Conservation (phyloP, 2,329 filamentous ascomycete genomes). For the Zymoseptoria pseudotritici region DNA sequence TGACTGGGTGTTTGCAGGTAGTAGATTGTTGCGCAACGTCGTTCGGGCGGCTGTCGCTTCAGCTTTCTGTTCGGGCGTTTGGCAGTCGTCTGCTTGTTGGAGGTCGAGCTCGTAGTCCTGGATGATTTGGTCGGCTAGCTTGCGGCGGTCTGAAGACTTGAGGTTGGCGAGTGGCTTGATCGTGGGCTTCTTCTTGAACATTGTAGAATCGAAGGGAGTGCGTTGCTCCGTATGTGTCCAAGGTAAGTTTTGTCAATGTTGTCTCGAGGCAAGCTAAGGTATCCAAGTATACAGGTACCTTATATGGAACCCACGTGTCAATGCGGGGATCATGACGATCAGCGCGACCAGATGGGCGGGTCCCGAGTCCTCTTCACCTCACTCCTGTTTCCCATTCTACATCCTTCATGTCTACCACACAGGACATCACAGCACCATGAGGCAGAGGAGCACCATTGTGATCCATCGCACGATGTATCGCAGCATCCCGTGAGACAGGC, state of each 20-base stretch:
- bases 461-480: neutral
- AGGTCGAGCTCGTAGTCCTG: conserved; percentile 41
- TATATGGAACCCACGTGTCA: neutral
- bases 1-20: conserved; percentile 56
- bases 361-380: neutral
- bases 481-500: neutral
- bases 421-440: neutral
- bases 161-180: conserved; percentile 61
- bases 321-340: neutral
- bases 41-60: conserved; percentile 40
- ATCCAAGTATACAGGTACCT: neutral
- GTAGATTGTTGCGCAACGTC: conserved; percentile 49
- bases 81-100: conserved; percentile 22
- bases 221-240: neutral
- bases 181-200: conserved; percentile 36
- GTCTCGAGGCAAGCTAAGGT: neutral
- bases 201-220: conserved; percentile 4
- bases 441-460: neutral
- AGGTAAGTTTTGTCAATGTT: neutral
- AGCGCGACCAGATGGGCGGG: neutral
- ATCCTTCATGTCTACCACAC: neutral
- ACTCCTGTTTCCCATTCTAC: neutral
- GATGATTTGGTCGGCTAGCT: conserved; percentile 61
- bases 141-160: conserved; percentile 59
- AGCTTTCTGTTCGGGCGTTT: conserved; percentile 37